Evolutionary conservation across 108 stramenopile species (phyloP), one percentile per base, ranked within the genome.

Genomic region (Nitzschia sp.): DNA sequence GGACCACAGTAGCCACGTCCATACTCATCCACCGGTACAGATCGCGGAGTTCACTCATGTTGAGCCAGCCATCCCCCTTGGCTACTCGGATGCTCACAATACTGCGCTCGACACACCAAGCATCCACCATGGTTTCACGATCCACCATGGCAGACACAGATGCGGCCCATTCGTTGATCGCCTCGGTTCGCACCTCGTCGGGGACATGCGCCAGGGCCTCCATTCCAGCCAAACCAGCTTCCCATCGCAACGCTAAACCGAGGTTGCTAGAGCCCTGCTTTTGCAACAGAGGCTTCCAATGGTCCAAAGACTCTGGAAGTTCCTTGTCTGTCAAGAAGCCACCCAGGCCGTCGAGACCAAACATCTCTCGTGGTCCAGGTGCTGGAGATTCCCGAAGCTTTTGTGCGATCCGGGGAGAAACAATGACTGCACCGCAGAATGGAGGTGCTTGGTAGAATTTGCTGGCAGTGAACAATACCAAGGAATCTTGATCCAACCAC

Each of bases 381-480:
- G 77, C 68, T 21, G 82, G 68, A n/a, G 80, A 54, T 27, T 66
- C 33, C 8, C 72, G 56, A 38, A 89, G 57, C 53, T 84, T 80
- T 15, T 73, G 66, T 23, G 85, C 88, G 36, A 89, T 82, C 26
- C 51, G 29, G 19, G 67, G 47, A 24, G 88, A 83, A 46, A 89
- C 65, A 28, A 89, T 68, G 5, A 88, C 73, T 9, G 86, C 86
- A 33, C 86, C 86, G 31, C 80, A 81, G 59, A 81, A 89, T 35
- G 88, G 88, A 34, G 88, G 88, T 15, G 88, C 88, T 58, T 89
- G 88, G 48, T 82, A 89, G 71, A 89, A 89, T 49, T 89, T 89
- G 68, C 88, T 89, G 35, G 70, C 82, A 18, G 88, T 89, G 57
- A 84, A 89, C 32, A 89, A 55, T 13, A 89, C 82, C 30, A 89